Percentiles rank a stretch among this genome's conserved stretches.
phyloP scores from a whole-genome alignment of 179 eudicot genomes.

The Drosera spatulata region DNA sequence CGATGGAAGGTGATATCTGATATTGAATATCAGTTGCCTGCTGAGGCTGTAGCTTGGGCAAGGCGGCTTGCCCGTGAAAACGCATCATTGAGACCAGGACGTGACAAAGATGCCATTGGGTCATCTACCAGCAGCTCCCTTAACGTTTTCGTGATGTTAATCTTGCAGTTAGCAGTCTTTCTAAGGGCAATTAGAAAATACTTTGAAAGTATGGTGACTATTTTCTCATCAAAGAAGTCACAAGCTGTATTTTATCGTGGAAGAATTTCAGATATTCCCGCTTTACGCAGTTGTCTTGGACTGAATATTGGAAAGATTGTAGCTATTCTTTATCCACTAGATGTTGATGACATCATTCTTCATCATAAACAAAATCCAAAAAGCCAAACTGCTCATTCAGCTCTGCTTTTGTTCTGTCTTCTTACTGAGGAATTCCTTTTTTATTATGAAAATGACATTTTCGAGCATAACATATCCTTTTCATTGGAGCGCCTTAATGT shows the following conservation, averaged over 20 bases:
- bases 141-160: slow-evolving; percentile 19
- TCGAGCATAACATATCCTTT: slow-evolving; percentile 34
- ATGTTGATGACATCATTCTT: slow-evolving; percentile 17
- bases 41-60: slow-evolving; percentile 62
- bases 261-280: slow-evolving; percentile 20
- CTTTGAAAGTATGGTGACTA: slow-evolving; percentile 12
- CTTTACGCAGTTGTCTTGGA: slow-evolving; percentile 27
- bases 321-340: slow-evolving; percentile 28
- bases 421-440: slow-evolving; percentile 23
- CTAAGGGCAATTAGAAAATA: slow-evolving; percentile 31
- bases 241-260: slow-evolving; percentile 7
- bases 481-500: slow-evolving; percentile 50
- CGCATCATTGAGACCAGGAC: slow-evolving; percentile 21
- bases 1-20: slow-evolving; percentile 49
- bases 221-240: slow-evolving; percentile 19
- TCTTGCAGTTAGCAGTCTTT: slow-evolving; percentile 22
- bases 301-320: slow-evolving; percentile 46
- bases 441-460: slow-evolving; percentile 30
- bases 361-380: slow-evolving; percentile 17
- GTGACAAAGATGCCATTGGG: slow-evolving; percentile 8
- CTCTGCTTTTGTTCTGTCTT: slow-evolving; percentile 29
- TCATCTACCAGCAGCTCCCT: slow-evolving; percentile 10
- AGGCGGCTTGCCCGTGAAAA: slow-evolving; percentile 55
- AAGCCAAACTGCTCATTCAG: slow-evolving; percentile 21
- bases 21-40: slow-evolving; percentile 63